Evolutionary conservation across 495 filamentous ascomycete species (phyloP), one percentile per base, ranked within the genome.

Genomic region (Lindgomyces ingoldianus): DNA sequence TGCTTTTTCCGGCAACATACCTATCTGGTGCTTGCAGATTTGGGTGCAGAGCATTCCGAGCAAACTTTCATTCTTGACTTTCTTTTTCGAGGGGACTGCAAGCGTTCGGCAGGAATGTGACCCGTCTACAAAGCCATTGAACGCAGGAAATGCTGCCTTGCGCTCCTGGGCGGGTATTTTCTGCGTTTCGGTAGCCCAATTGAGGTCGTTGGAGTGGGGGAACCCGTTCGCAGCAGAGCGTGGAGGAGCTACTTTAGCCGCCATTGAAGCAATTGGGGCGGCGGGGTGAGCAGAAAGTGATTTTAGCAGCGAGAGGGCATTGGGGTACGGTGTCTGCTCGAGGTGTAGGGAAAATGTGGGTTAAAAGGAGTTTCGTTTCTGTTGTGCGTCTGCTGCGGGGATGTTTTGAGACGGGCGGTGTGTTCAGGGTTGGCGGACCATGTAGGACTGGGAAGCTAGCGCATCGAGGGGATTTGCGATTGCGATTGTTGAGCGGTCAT

Each of bases 1-100:
- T 22, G 14, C 14, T 6, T n/a, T 19, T 22, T 2, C 22, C 21
- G 18, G 21, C 26, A 29, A 27, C 54, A 22, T 66, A 73, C 73
- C 73, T 18, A 72, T 64, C 62, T 74, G 73, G 62, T 74, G 62
- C 16, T 74, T 60, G 41, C 68, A 70, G 18, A 73, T 60, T 49
- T 52, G 63, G 8, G 67, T 47, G 54, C 67, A 72, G 19, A 74
- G 45, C 1, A 29, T 52, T 1, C 59, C 59, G 39, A 62, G 16
- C 16, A 74, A 48, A 41, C 59, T 72, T 36, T 74, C 68, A 19
- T 71, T 62, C 44, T 64, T 46, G 19, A 25, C 21, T 58, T 62
- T 62, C 33, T 45, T 51, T 41, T 39, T 64, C 18, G 29, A 27
- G 18, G 16, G 39, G n/a, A 8, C 11, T 16, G 10, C 46, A 19